Evolutionary conservation across 106 monocot genomes (phyloP).

Genomic region (Xerophyta viscosa): DNA sequence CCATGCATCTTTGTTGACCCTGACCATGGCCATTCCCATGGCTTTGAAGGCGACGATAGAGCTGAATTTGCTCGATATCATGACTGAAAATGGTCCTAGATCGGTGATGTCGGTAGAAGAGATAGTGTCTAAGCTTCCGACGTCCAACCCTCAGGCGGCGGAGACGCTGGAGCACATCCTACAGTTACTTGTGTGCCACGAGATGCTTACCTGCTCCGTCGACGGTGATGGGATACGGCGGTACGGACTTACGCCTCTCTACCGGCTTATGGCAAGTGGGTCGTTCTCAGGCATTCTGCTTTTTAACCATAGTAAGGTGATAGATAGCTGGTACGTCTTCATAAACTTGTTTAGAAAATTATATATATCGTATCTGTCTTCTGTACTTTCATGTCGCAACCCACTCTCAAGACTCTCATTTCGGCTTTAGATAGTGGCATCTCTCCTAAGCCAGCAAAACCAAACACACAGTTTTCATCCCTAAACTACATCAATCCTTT

Average conservation of each 20-base stretch:
- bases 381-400: too few relatives aligned
- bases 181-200: conserved; percentile 2
- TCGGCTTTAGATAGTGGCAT: too few relatives aligned
- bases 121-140: conserved; percentile 3
- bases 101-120: neutral
- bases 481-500: too few relatives aligned
- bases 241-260: neutral
- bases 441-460: too few relatives aligned
- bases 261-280: too few relatives aligned
- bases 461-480: too few relatives aligned
- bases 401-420: too few relatives aligned
- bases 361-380: too few relatives aligned
- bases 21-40: neutral
- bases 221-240: conserved; percentile 4
- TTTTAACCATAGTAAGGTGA: too few relatives aligned
- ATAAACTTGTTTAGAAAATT: too few relatives aligned
- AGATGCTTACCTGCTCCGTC: conserved; percentile 6
- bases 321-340: too few relatives aligned
- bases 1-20: neutral
- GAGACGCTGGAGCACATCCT: conserved; percentile 3
- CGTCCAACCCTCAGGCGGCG: conserved; percentile 1
- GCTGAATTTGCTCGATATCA: conserved; percentile 7
- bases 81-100: neutral
- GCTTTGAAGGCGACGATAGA: conserved; percentile 8
- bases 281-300: too few relatives aligned